These are phyloP conservation scores for Penicillium pancosmium DNA, from an alignment of 495 filamentous ascomycete genomes.

Conservation along the genomic window DNA sequence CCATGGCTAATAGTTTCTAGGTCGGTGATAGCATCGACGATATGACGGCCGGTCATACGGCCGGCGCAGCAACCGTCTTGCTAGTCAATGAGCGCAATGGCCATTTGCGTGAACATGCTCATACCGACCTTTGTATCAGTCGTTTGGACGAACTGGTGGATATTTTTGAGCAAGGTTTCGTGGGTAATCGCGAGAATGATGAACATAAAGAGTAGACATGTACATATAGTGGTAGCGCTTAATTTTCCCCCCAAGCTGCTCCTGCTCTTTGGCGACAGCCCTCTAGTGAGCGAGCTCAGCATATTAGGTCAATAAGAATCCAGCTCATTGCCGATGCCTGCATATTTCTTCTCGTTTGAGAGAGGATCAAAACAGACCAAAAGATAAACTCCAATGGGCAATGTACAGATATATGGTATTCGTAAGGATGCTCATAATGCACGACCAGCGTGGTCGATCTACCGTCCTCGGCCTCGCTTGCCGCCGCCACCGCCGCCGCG, in stretches of 20 bases:
- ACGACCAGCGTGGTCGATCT: conserved; percentile 2
- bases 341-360: too few species aligned
- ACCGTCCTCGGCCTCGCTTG: conserved; percentile 5
- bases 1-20: conserved; percentile 35
- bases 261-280: neutral
- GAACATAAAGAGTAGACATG: conserved; percentile 8
- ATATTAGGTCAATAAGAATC: too few species aligned
- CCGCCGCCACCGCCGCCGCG: conserved; percentile 1
- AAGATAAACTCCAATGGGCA: neutral
- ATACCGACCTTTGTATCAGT: conserved; percentile 72
- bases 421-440: neutral
- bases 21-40: conserved; percentile 93
- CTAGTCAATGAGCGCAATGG: conserved; percentile 79
- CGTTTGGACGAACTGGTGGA: conserved; percentile 71
- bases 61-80: conserved; percentile 88
- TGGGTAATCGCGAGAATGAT: conserved; percentile 29
- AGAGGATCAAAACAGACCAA: neutral
- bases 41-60: conserved; percentile 82
- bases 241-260: too few species aligned
- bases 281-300: neutral
- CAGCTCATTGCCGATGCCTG: too few species aligned
- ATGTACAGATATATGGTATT: conserved; percentile 4
- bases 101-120: conserved; percentile 70
- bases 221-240: neutral
- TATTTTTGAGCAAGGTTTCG: conserved; percentile 69